Evolutionary conservation across 2,329 filamentous ascomycete species (phyloP).

Genomic region (Daldinia sp.): DNA sequence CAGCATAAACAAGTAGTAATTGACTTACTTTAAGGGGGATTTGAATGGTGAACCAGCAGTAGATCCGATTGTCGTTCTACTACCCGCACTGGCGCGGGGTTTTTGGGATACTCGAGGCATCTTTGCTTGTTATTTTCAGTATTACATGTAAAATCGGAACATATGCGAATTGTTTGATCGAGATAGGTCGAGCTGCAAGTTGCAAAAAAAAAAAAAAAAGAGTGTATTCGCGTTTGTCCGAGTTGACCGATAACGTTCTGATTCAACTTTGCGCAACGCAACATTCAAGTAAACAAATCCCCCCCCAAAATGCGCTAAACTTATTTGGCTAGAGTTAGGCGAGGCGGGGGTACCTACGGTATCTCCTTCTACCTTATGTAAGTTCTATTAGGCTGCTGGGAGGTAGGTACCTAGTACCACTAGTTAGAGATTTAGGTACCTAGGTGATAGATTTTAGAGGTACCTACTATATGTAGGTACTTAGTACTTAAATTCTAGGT

Average conservation of each 20-base stretch:
- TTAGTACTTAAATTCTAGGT: too few species aligned
- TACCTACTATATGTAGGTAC: too few species aligned
- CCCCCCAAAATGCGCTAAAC: constrained; percentile 23
- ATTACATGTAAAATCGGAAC: constrained; percentile 24
- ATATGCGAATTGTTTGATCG: constrained; percentile 6
- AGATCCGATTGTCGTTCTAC: constrained; percentile 58
- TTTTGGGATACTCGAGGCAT: constrained; percentile 68
- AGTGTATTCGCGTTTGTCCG: constrained; percentile 30
- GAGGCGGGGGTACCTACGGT: not conserved
- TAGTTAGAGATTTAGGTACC: too few species aligned
- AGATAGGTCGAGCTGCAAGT: constrained; percentile 27
- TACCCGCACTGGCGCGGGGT: constrained; percentile 58
- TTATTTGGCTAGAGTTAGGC: constrained; percentile 11
- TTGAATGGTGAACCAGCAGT: constrained; percentile 63
- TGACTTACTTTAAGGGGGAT: constrained; percentile 64
- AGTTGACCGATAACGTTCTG: constrained; percentile 14
- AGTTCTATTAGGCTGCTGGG: not conserved
- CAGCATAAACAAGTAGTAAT: constrained; percentile 13
- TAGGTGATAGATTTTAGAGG: too few species aligned
- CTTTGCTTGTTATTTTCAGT: constrained; percentile 39
- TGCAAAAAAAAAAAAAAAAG: too few species aligned
- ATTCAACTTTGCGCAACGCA: constrained; percentile 22
- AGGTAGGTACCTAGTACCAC: too few species aligned
- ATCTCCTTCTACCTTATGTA: not conserved
- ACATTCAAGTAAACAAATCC: constrained; percentile 36